Base-by-base conservation (phyloP, 179 eudicot genomes). In the Beta corolliflora region DNA sequence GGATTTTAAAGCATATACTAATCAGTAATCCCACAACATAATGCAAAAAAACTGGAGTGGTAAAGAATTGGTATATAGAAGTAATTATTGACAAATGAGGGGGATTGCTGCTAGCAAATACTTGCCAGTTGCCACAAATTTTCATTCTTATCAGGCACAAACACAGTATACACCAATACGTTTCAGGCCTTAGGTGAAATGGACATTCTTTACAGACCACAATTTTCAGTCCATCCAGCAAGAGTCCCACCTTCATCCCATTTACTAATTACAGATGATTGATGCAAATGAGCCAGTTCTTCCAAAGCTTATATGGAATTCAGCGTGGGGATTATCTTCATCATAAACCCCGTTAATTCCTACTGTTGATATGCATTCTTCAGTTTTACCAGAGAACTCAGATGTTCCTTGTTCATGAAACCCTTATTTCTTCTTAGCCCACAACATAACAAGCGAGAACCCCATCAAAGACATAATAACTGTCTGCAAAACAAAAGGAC, bases 391-490 rank as follows among this genome's bases (percentile, higher is more conserved):
- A 69, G 16, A 75, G 21, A 36, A 71, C 75, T 36, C 18, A 5
- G 18, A 18, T 41, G 18, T 23, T 55, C 45, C 52, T 64, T 23
- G 50, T 53, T 45, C 71, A 61, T 48, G 53, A n/a, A 79, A 73
- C 10, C 3, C 56, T 44, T 69, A 46, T 10, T 77, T 73, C 81
- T 89, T 89, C 89, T 87, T 89, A 56, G 92, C 88, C 98, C 98
- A 94, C 66, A 94, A 71, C 94, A 94, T 91, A 71, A 94, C 98
- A 10, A 94, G 95, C 50, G 96, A 86, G 80, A 94, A 94, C 25
- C 98, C 98, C 96, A 94, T 92, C 81, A 94, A 86, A 29, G 98
- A 93, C 98, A 94, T 94, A 18, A 93, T 88, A 68, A 93, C 98
- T 18, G 91, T 91, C 98, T 93, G 94, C 88, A 87, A 78, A 71